Percentiles rank a stretch among this genome's conserved stretches.
phyloP scores from a whole-genome alignment of 495 filamentous ascomycete genomes.

The Daldinia caldariorum region DNA sequence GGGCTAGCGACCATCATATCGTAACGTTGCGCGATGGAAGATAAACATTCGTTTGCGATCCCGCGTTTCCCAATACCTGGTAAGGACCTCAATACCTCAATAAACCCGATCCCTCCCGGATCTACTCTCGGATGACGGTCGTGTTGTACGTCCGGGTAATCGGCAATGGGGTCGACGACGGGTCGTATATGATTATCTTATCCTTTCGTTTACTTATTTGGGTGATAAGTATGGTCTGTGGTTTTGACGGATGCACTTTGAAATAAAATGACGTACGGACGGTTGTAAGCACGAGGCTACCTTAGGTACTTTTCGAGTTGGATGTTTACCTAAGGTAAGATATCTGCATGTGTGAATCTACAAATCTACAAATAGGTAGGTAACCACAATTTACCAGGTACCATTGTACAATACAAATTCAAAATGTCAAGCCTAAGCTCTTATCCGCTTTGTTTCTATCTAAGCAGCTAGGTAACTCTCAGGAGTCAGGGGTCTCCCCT shows the following conservation, averaged over 20 bases:
- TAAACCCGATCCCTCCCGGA: slow-evolving; percentile 17
- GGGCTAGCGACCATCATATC: slow-evolving; percentile 45
- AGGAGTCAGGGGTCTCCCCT: slow-evolving; percentile 23
- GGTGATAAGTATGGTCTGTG: slow-evolving; percentile 1
- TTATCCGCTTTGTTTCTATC: neutral
- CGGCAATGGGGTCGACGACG: slow-evolving; percentile 7
- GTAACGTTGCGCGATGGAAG: slow-evolving; percentile 22
- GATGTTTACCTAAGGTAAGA: too few relatives aligned
- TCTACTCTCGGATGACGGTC: slow-evolving; percentile 1
- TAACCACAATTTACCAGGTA: neutral
- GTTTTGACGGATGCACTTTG: slow-evolving; percentile 4
- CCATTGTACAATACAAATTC: neutral
- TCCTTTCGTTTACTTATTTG: neutral
- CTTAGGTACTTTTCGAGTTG: slow-evolving; percentile 13
- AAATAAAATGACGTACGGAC: slow-evolving; percentile 22
- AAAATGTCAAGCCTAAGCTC: slow-evolving; percentile 30
- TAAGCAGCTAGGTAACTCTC: neutral
- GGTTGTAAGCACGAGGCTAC: slow-evolving; percentile 13
- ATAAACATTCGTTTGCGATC: slow-evolving; percentile 30
- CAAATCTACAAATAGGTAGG: too few relatives aligned
- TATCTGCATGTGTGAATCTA: slow-evolving; percentile 23
- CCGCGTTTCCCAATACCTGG: slow-evolving; percentile 8
- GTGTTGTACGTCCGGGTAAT: slow-evolving; percentile 9
- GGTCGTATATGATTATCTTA: slow-evolving; percentile 5
- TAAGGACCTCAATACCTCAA: too few relatives aligned